Evolutionary conservation across 306 rosid species (phyloP).

Genomic region (Astragalus membranaceus): DNA sequence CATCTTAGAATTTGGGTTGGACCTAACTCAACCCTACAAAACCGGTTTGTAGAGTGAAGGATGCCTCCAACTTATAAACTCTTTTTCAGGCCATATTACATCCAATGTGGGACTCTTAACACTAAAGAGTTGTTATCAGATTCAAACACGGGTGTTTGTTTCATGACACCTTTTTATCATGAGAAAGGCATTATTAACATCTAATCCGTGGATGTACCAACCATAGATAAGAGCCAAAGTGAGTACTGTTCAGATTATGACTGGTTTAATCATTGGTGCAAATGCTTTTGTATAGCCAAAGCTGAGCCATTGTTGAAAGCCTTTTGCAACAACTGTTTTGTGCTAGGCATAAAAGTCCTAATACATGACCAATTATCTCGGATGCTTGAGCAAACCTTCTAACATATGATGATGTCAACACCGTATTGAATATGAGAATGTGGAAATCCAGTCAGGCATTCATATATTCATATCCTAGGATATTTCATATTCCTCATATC

Average conservation of each 20-base stretch:
- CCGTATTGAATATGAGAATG: not conserved
- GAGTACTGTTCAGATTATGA: not conserved
- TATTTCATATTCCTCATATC: not conserved
- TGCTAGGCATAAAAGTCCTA: not conserved
- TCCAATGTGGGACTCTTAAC: no score
- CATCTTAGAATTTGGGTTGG: no score
- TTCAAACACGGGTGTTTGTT: no score
- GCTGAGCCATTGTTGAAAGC: not conserved
- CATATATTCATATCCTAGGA: not conserved
- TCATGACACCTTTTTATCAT: no score
- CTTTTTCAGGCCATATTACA: no score
- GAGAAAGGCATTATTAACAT: no score
- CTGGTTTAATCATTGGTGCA: not conserved
- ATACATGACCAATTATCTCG: not conserved
- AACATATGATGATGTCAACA: not conserved
- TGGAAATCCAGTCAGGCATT: not conserved
- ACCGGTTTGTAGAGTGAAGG: no score
- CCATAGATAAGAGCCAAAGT: not conserved
- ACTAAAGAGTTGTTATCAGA: no score
- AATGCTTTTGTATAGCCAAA: not conserved
- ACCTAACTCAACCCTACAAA: no score
- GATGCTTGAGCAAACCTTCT: not conserved
- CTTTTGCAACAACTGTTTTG: not conserved
- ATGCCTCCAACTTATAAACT: no score
- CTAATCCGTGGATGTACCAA: no score